Base-by-base conservation (phyloP, 768 basidiomycete species). In the Mycena galopus region DNA sequence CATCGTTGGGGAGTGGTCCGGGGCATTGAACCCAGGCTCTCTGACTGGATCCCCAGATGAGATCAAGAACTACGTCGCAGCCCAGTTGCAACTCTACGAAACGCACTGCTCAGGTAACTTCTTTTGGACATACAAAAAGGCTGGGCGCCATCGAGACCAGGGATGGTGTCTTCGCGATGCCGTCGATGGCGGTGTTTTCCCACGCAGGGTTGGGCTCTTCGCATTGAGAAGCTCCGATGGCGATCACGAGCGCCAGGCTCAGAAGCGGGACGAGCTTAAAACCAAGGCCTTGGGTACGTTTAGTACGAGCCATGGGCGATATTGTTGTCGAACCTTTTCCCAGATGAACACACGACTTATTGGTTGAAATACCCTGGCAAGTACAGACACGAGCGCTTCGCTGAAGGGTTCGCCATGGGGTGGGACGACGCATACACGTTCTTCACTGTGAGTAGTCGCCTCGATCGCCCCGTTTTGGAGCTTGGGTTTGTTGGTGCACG, bases 121-220 rank as follows among this genome's bases (percentile, higher is more conserved):
- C 83, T 96, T 93, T 78, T 95, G 95, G 95, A 94, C 93, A 42
- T 92, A 90, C 78, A 94, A 91, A 84, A 94, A 95, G 80, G 27
- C 86, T 90, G 60, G 78, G 82, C 6, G 80, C 78, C 61, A 37
- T 21, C 90, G 91, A 65, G 94, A 96, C 81, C 86, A 82, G 5
- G 94, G 94, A 0, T 95, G 94, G 95, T 89, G 89, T 32, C 88
- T 92, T 42, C 84, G 86, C 68, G 91, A 94, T 79, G 91, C 92
- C 0, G 87, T 89, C 1, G 84, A 84, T 29, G 86, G 85, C 3
- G 91, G 91, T 9, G 88, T 93, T 6, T 88, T 94, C 75, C 94
- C 93, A 0, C 23, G 77, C 0, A 84, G 77, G 57, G 82, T 91
- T 8, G 91, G 90, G 10, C 78, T 90, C 65, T 73, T 75, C 27